phyloP scores from a whole-genome alignment of 2,329 filamentous ascomycete genomes.

The Pseudogymnoascus sp. region DNA sequence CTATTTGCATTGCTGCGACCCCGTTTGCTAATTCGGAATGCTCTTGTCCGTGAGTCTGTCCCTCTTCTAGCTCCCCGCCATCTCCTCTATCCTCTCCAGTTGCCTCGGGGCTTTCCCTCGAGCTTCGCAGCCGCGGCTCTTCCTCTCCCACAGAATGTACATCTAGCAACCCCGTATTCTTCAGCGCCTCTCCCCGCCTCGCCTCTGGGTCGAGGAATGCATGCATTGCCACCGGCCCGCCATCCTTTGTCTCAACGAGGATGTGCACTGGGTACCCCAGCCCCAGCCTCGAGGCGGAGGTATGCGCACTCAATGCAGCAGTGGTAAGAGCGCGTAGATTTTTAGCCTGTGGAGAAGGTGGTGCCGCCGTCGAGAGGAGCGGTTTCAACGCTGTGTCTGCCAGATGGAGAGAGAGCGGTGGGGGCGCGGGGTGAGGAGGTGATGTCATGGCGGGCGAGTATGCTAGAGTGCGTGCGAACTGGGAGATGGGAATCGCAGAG shows the following conservation, averaged over 20 bases:
- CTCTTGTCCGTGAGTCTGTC: neutral
- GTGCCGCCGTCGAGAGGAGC: conserved; percentile 40
- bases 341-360: conserved; percentile 15
- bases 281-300: conserved; percentile 44
- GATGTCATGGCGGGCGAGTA: conserved; percentile 2
- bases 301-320: conserved; percentile 45
- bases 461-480: neutral
- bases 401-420: conserved; percentile 44
- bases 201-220: conserved; percentile 38
- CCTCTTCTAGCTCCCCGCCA: neutral
- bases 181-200: conserved; percentile 11
- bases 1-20: neutral
- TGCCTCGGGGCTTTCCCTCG: neutral
- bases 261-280: conserved; percentile 49
- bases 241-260: conserved; percentile 46
- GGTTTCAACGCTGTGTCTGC: conserved; percentile 50
- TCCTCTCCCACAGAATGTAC: conserved; percentile 10
- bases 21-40: neutral
- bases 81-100: neutral
- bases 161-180: conserved; percentile 15
- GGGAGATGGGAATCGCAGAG: neutral
- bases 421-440: conserved; percentile 13
- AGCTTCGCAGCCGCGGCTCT: neutral
- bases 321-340: conserved; percentile 43
- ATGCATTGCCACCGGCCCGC: conserved; percentile 33